These are phyloP conservation scores for Cladobotryum protrusum DNA, from an alignment of 2,329 filamentous ascomycete species.

Conservation along the genomic window DNA sequence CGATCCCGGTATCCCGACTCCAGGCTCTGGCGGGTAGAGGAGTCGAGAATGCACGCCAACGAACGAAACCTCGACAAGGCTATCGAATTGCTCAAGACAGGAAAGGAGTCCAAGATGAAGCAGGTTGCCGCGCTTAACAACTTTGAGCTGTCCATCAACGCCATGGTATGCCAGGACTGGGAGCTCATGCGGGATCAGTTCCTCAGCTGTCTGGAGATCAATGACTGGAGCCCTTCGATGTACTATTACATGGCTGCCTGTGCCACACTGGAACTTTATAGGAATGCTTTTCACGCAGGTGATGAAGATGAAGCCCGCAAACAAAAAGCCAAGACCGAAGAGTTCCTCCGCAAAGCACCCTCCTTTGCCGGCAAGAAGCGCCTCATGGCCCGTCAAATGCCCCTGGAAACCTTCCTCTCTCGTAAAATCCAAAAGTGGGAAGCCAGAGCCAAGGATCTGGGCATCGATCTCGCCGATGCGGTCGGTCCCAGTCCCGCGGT, in stretches of 20 bases:
- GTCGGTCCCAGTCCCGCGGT: constrained; percentile 73
- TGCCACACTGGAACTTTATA: constrained; percentile 76
- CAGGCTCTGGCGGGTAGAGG: constrained; percentile 80
- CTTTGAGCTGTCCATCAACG: constrained; percentile 76
- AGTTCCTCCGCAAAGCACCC: constrained; percentile 65
- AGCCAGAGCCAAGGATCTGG: constrained; percentile 60
- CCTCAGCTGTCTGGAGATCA: constrained; percentile 66
- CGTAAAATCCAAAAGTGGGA: constrained; percentile 89
- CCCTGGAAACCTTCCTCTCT: constrained; percentile 79
- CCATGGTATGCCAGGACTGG: constrained; percentile 76
- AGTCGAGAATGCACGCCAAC: constrained; percentile 68
- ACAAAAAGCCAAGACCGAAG: constrained; percentile 59
- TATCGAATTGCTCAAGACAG: constrained; percentile 55
- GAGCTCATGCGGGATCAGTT: constrained; percentile 68
- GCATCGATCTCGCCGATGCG: constrained; percentile 68
- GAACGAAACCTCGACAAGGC: constrained; percentile 61
- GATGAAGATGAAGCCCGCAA: constrained; percentile 40
- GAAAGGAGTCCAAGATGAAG: constrained; percentile 66
- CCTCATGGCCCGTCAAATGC: constrained; percentile 83
- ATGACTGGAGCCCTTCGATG: constrained; percentile 83
- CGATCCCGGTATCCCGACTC: constrained; percentile 72
- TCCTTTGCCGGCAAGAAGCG: constrained; percentile 75
- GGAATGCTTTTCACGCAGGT: constrained; percentile 42
- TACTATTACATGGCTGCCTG: constrained; percentile 85
- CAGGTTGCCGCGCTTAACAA: constrained; percentile 80